Conservation (phyloP, 2,329 filamentous ascomycete species). For the Aureobasidium sp. region DNA sequence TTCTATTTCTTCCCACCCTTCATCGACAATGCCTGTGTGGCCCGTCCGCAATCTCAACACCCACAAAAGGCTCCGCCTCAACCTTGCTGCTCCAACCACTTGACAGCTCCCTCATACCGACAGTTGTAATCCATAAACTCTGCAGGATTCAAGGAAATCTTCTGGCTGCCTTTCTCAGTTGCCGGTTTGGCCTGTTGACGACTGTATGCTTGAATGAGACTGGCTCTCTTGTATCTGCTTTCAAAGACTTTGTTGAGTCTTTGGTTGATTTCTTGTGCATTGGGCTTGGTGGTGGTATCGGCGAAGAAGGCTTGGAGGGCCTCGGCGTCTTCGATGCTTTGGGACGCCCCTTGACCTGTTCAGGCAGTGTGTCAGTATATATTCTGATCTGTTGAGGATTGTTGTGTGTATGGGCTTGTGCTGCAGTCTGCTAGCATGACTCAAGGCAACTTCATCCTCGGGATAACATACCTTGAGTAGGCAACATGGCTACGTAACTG, state of each 20-base stretch:
- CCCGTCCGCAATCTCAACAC: too few relatives aligned
- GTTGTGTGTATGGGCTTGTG: too few relatives aligned
- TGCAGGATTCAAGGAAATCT: slow-evolving; percentile 33
- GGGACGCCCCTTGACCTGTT: slow-evolving; percentile 38
- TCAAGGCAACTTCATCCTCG: too few relatives aligned
- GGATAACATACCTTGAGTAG: background rate
- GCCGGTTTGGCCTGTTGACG: slow-evolving; percentile 37
- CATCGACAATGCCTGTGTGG: too few relatives aligned
- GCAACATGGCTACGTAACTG: too few relatives aligned
- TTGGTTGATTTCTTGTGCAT: slow-evolving; percentile 22
- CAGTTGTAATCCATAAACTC: slow-evolving; percentile 40
- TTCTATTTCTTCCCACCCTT: too few relatives aligned
- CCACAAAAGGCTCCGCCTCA: too few relatives aligned
- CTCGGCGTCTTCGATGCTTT: slow-evolving; percentile 38
- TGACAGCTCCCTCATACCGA: slow-evolving; percentile 30
- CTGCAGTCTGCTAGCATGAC: too few relatives aligned
- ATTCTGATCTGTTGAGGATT: too few relatives aligned
- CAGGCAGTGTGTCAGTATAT: too few relatives aligned
- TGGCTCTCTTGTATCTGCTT: slow-evolving; percentile 34
- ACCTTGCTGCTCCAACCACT: slow-evolving; percentile 26
- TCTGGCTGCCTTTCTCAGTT: slow-evolving; percentile 28
- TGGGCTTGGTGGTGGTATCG: slow-evolving; percentile 19
- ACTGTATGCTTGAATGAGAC: slow-evolving; percentile 38
- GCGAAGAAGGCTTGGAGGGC: slow-evolving; percentile 27
- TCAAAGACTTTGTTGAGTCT: slow-evolving; percentile 24